Percentiles rank a stretch among this genome's conserved stretches.
Evolutionary conservation across 371 early-diverging fungal genomes (phyloP).

Genomic region (Quaeritorhiza haematococci): DNA sequence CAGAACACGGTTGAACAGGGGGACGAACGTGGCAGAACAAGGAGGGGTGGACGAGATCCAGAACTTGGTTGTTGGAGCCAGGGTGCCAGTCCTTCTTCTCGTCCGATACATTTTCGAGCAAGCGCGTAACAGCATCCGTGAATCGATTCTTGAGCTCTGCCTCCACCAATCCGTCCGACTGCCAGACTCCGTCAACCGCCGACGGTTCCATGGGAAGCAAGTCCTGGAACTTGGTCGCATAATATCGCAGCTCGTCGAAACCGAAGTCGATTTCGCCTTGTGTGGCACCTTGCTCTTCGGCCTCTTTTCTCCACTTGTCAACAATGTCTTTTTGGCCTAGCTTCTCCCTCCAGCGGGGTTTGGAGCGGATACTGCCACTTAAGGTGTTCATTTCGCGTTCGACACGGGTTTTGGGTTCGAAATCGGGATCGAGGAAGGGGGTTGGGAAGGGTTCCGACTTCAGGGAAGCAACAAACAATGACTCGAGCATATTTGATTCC

Average conservation of each 20-base stretch:
- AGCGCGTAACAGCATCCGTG: conserved; percentile 13
- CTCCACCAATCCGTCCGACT: background rate
- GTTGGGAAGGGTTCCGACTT: too few species aligned
- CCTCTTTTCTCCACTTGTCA: background rate
- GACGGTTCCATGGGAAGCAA: background rate
- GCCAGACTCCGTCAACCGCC: background rate
- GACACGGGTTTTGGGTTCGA: background rate
- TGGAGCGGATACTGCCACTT: background rate
- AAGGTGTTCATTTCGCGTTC: background rate
- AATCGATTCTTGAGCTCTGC: conserved; percentile 22
- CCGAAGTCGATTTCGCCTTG: background rate
- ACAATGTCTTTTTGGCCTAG: background rate
- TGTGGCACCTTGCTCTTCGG: background rate
- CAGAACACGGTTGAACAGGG: conserved; percentile 37
- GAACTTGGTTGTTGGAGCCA: conserved; percentile 44
- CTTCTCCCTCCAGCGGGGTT: background rate
- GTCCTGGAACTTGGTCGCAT: background rate
- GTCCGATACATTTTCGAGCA: conserved; percentile 32
- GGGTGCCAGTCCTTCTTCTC: conserved; percentile 47
- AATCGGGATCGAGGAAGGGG: background rate
- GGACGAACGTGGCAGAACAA: conserved; percentile 44
- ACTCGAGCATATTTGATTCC: too few species aligned
- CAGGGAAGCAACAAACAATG: too few species aligned
- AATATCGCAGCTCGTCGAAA: background rate
- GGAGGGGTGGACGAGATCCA: conserved; percentile 64